Evolutionary conservation across 1,139 yeast species (phyloP).

Genomic region (Yamadazyma diddensiae): DNA sequence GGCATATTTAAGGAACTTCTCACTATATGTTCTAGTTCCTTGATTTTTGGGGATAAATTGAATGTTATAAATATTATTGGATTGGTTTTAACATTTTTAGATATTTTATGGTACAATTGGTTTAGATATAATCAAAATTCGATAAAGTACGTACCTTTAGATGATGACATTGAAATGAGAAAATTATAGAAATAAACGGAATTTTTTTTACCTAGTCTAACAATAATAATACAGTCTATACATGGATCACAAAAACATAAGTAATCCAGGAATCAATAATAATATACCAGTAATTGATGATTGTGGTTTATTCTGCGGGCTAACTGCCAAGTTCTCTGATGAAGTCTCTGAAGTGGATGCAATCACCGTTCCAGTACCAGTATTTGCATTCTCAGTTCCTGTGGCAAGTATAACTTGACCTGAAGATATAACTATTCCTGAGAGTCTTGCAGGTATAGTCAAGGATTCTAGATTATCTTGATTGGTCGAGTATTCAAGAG

Average conservation of each 20-base stretch:
- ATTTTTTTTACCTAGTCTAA: too few species aligned
- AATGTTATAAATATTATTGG: slow-evolving; percentile 73
- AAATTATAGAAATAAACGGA: slow-evolving; percentile 12
- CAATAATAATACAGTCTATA: too few species aligned
- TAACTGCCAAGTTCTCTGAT: too few species aligned
- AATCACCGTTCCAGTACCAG: slow-evolving; percentile 12
- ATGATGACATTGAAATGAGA: slow-evolving; percentile 11
- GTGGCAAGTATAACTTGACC: slow-evolving; percentile 29
- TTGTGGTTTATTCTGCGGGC: too few species aligned
- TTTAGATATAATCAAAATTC: slow-evolving; percentile 43
- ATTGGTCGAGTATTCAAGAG: slow-evolving; percentile 20
- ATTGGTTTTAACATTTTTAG: slow-evolving; percentile 66
- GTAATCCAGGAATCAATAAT: too few species aligned
- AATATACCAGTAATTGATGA: too few species aligned
- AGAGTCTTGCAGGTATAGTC: slow-evolving; percentile 34
- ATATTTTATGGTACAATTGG: slow-evolving; percentile 79
- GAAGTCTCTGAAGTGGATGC: not conserved
- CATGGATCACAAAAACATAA: too few species aligned
- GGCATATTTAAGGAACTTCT: slow-evolving; percentile 91
- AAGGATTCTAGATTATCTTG: slow-evolving; percentile 14
- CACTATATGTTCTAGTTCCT: slow-evolving; percentile 68
- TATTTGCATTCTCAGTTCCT: not conserved
- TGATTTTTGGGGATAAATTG: slow-evolving; percentile 73
- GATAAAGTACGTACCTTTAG: slow-evolving; percentile 9
- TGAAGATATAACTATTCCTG: slow-evolving; percentile 30